A percentile compares a stretch with the other conserved stretches of the same genome.
Conservation (phyloP, 1,284 basidiomycete genomes). For the Exobasidium rhododendri region DNA sequence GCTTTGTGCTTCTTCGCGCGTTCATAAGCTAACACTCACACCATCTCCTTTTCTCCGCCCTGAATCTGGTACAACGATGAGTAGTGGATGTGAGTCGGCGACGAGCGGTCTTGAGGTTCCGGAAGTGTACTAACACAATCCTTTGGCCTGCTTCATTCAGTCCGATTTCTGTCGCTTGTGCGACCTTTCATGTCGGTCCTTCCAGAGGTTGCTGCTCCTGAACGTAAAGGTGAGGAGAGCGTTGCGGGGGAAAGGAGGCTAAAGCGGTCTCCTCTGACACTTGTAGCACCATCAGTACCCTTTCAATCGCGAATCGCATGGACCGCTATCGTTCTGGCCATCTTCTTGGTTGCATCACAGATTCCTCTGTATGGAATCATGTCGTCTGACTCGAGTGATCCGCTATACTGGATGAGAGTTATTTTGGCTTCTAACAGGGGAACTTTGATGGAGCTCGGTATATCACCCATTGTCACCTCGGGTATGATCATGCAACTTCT, state of each 20-base stretch:
- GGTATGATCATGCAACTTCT: slow-evolving; percentile 99
- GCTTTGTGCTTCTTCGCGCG: neutral
- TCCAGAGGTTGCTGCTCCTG: slow-evolving; percentile 53
- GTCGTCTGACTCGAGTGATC: slow-evolving; percentile 63
- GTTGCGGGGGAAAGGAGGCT: neutral
- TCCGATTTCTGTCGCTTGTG: slow-evolving; percentile 54
- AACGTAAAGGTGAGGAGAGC: slow-evolving; percentile 45
- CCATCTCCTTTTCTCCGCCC: too few relatives aligned
- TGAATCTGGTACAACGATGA: neutral
- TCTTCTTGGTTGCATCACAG: slow-evolving; percentile 54
- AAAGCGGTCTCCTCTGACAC: neutral
- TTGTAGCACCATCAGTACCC: too few relatives aligned
- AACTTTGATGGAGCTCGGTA: slow-evolving; percentile 98
- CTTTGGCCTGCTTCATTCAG: slow-evolving; percentile 21
- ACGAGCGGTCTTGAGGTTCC: too few relatives aligned
- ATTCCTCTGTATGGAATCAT: slow-evolving; percentile 55
- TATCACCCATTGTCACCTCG: slow-evolving; percentile 87
- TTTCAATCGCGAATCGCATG: slow-evolving; percentile 53
- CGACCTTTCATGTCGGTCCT: slow-evolving; percentile 54
- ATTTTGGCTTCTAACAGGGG: slow-evolving; percentile 97
- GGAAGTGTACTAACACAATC: too few relatives aligned
- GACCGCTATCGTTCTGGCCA: slow-evolving; percentile 54
- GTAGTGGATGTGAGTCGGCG: slow-evolving; percentile 11
- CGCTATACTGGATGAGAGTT: slow-evolving; percentile 98
- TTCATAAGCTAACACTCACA: too few relatives aligned